Percentiles rank a stretch among this genome's conserved stretches.
These are phyloP conservation scores for Aphanomyces astaci DNA, from an alignment of 352 stramenopile genomes.

Conservation along the genomic window DNA sequence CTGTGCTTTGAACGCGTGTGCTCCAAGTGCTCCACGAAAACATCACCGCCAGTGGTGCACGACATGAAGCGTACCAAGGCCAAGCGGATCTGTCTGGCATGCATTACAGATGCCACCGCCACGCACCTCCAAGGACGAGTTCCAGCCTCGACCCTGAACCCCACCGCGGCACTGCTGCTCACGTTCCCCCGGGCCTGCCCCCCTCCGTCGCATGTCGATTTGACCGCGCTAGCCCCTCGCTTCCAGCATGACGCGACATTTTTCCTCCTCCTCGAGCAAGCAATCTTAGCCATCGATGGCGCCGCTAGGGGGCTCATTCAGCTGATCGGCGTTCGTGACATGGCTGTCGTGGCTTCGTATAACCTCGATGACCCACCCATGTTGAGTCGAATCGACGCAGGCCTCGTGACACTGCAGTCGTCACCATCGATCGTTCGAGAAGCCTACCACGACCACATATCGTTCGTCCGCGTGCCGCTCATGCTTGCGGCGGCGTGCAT, in stretches of 20 bases:
- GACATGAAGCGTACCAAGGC: neutral
- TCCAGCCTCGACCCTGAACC: too few species aligned
- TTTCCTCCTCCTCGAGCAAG: slow-evolving; percentile 2
- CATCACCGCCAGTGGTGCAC: neutral
- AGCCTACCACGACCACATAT: neutral
- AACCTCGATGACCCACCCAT: neutral
- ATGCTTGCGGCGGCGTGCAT: slow-evolving; percentile 3
- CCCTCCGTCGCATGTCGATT: neutral
- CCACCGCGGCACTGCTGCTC: neutral
- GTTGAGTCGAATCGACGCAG: neutral
- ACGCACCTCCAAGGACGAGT: neutral
- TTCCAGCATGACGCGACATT: slow-evolving; percentile 1
- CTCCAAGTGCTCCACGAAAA: slow-evolving; percentile 4
- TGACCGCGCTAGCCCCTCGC: neutral
- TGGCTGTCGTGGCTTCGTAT: neutral
- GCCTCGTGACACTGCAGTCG: neutral
- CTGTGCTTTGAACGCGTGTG: slow-evolving; percentile 49
- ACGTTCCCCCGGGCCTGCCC: neutral
- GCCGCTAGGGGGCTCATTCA: neutral
- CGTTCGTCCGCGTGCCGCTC: neutral
- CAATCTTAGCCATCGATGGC: neutral
- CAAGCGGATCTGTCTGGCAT: neutral
- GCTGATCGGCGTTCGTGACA: neutral
- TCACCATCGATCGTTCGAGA: neutral
- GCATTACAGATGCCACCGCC: neutral